Evolutionary conservation across 345 rosid genomes (phyloP).

Genomic region (Hibiscus mutabilis): DNA sequence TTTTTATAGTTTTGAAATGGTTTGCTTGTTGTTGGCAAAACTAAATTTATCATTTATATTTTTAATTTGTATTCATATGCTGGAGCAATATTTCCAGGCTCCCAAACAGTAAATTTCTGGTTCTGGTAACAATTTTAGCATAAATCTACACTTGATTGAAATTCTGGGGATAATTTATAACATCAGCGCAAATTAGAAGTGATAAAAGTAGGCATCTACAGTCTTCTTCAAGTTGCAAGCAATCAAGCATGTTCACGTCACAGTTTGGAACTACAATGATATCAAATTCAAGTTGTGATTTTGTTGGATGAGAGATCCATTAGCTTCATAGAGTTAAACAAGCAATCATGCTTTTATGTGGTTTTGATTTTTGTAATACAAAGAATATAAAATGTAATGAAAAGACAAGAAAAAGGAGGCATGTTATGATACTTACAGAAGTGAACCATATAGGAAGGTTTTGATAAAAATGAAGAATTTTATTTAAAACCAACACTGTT

Average conservation of each 20-base stretch:
- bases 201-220: no score
- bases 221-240: not conserved
- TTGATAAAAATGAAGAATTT: constrained; percentile 5
- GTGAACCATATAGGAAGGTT: no score
- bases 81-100: not conserved
- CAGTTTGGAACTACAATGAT: constrained; percentile 6
- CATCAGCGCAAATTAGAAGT: no score
- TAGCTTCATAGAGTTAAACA: not conserved
- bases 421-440: not conserved
- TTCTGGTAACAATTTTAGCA: not conserved
- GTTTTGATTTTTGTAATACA: no score
- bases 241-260: not conserved
- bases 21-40: no score
- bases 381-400: no score
- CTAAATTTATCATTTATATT: no score
- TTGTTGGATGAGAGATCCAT: no score
- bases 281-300: not conserved
- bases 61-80: no score
- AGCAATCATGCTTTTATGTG: not conserved
- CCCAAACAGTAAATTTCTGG: not conserved
- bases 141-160: not conserved
- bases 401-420: no score
- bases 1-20: no score
- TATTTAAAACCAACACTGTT: constrained; percentile 9
- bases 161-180: no score